These are phyloP conservation scores for Magnolia officinalis DNA, from an alignment of 164 flowering plant species.

Conservation along the genomic window DNA sequence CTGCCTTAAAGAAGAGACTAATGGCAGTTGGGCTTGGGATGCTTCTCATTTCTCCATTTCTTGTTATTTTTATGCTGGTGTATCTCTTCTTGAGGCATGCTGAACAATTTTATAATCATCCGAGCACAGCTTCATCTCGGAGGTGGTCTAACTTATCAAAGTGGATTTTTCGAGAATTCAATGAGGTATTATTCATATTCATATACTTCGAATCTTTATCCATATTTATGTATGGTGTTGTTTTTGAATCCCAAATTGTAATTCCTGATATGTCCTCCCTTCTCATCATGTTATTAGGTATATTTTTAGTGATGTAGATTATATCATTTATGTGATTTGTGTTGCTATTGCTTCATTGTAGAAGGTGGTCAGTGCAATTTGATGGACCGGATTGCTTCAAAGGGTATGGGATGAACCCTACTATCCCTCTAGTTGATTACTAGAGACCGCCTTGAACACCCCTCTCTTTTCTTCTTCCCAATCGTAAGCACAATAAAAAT, in stretches of 20 bases:
- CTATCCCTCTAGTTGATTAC: too few species aligned
- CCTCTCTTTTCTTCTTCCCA: too few species aligned
- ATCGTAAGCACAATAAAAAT: too few species aligned
- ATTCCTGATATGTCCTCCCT: background rate
- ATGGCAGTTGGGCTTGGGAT: conserved; percentile 76
- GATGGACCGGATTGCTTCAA: too few species aligned
- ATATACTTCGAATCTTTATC: background rate
- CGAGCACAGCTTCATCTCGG: conserved; percentile 87
- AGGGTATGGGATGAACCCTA: too few species aligned
- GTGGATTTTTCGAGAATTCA: conserved; percentile 95
- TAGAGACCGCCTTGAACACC: too few species aligned
- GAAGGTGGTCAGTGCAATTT: too few species aligned
- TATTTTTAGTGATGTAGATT: background rate
- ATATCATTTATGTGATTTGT: background rate
- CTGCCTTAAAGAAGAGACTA: conserved; percentile 74
- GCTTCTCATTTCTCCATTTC: conserved; percentile 90
- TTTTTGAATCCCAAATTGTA: background rate
- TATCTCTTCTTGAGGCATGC: conserved; percentile 94
- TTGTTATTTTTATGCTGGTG: conserved; percentile 88
- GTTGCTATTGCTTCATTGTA: too few species aligned
- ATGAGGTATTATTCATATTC: conserved; percentile 60
- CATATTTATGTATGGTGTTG: background rate
- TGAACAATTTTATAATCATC: conserved; percentile 93
- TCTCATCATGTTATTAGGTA: background rate
- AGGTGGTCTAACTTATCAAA: conserved; percentile 97